Percentiles rank a stretch among this genome's conserved stretches.
Conservation (phyloP, 495 filamentous ascomycete genomes). For the Penicillium flavigenum region DNA sequence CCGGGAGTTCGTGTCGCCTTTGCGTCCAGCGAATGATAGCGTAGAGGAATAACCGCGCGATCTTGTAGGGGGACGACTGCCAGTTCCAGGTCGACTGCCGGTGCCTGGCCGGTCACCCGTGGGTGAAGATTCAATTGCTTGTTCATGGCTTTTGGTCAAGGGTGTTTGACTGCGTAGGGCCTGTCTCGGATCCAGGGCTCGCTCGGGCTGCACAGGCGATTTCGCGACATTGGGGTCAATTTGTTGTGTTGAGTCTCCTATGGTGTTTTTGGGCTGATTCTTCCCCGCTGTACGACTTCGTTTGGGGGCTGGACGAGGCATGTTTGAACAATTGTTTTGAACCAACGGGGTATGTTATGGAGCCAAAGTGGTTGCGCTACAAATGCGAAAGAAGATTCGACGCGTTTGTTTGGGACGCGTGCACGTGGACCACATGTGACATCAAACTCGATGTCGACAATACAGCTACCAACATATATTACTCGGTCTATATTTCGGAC, state of each 20-base stretch:
- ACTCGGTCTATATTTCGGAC: background rate
- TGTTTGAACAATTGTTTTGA: constrained; percentile 12
- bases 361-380: background rate
- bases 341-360: background rate
- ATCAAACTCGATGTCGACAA: background rate
- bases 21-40: constrained; percentile 42
- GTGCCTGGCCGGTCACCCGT: constrained; percentile 36
- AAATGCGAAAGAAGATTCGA: constrained; percentile 6
- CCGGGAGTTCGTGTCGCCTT: constrained; percentile 41
- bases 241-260: constrained; percentile 11
- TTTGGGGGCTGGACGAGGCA: constrained; percentile 47
- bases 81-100: constrained; percentile 41
- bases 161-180: constrained; percentile 39
- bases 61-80: constrained; percentile 44
- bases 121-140: constrained; percentile 45
- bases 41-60: constrained; percentile 51
- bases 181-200: constrained; percentile 23
- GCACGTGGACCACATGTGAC: constrained; percentile 21
- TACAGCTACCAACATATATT: background rate
- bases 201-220: constrained; percentile 16
- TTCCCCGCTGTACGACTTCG: constrained; percentile 31
- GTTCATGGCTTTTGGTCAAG: constrained; percentile 32
- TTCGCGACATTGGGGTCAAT: constrained; percentile 14
- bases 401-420: constrained; percentile 27
- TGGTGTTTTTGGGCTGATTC: constrained; percentile 19